phyloP scores from a whole-genome alignment of 208 protist species.

The Balamuthia mandrillaris region DNA sequence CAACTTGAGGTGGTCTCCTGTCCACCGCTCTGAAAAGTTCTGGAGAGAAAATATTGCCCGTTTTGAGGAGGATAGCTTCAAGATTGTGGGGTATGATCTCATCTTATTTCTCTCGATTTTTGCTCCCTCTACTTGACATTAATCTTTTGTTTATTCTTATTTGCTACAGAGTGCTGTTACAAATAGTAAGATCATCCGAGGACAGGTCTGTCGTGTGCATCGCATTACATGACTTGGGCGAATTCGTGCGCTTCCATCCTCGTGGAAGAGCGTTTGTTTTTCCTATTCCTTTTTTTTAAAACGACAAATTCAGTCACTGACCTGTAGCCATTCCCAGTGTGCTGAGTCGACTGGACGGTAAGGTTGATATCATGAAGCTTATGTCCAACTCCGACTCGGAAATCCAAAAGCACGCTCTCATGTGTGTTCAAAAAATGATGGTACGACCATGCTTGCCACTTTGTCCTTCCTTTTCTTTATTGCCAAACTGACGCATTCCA shows the following conservation, averaged over 20 bases:
- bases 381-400: constrained; percentile 61
- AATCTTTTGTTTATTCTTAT: neutral
- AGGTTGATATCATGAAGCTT: constrained; percentile 69
- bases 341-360: constrained; percentile 55
- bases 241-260: constrained; percentile 69
- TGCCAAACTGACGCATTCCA: neutral
- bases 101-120: neutral
- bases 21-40: constrained; percentile 72
- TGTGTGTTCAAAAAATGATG: constrained; percentile 76
- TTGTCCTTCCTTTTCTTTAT: neutral
- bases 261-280: constrained; percentile 56
- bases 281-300: neutral
- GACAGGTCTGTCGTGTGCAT: constrained; percentile 58
- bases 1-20: constrained; percentile 67
- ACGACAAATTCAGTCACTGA: neutral
- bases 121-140: neutral
- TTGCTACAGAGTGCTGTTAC: constrained; percentile 5
- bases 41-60: constrained; percentile 67
- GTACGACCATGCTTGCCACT: neutral
- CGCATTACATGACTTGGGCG: constrained; percentile 69
- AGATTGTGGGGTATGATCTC: neutral
- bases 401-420: constrained; percentile 75
- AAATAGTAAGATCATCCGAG: constrained; percentile 28
- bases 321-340: constrained; percentile 3
- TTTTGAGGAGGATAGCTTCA: constrained; percentile 64